Percentiles rank a stretch among this genome's conserved stretches.
These are phyloP conservation scores for Aspergillus homomorphus DNA, from an alignment of 495 filamentous ascomycete genomes.

Conservation along the genomic window DNA sequence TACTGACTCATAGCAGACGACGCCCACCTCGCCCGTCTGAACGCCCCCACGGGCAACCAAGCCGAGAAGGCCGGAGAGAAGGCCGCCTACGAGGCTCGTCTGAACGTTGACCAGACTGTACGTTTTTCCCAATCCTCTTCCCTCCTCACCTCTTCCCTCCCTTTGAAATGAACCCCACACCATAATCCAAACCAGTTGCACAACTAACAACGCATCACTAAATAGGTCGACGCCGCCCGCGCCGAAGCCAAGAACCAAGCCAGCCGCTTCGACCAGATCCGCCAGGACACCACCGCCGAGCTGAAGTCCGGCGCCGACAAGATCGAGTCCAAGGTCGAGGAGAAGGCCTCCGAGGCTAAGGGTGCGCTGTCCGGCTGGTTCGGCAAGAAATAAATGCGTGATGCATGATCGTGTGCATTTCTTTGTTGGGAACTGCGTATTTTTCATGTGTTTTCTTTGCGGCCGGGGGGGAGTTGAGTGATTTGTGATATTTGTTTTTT, in stretches of 20 bases:
- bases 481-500: background rate
- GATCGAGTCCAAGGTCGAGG: slow-evolving; percentile 70
- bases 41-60: slow-evolving; percentile 45
- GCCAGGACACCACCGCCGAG: slow-evolving; percentile 37
- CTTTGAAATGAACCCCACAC: too few relatives aligned
- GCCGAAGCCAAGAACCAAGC: slow-evolving; percentile 51
- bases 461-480: background rate
- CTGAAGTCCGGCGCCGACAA: slow-evolving; percentile 42
- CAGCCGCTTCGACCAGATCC: slow-evolving; percentile 66
- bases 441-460: background rate
- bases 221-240: slow-evolving; percentile 60
- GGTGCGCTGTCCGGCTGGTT: slow-evolving; percentile 77
- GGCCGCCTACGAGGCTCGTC: slow-evolving; percentile 47
- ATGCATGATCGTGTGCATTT: background rate
- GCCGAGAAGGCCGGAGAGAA: slow-evolving; percentile 52
- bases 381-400: slow-evolving; percentile 56
- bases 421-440: background rate
- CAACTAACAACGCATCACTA: too few relatives aligned
- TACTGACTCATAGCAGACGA: slow-evolving; percentile 46
- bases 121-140: slow-evolving; percentile 16
- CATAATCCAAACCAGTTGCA: too few relatives aligned
- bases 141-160: background rate
- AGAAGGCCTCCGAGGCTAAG: slow-evolving; percentile 75
- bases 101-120: slow-evolving; percentile 56
- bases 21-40: slow-evolving; percentile 61